Conservation (phyloP, 176 grass and related monocot genomes). For the Luzula sylvatica region DNA sequence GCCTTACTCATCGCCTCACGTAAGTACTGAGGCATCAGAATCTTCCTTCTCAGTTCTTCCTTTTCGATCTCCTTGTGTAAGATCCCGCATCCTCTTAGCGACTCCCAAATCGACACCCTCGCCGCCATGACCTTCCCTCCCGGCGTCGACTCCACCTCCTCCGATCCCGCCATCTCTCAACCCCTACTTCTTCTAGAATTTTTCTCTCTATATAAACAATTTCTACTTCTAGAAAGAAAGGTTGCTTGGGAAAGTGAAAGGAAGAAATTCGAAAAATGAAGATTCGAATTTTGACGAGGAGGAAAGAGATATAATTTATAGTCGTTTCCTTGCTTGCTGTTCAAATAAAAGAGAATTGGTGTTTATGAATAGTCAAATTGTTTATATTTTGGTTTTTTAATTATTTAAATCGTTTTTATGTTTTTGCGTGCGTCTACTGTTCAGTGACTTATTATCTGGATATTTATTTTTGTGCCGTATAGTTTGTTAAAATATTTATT, state of each 20-base stretch:
- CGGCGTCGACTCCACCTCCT: neutral
- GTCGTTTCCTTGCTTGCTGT: neutral
- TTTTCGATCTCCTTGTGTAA: slow-evolving; percentile 59
- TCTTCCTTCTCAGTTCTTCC: slow-evolving; percentile 52
- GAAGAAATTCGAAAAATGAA: neutral
- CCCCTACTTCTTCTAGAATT: neutral
- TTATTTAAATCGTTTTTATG: neutral
- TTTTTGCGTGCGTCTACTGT: slow-evolving; percentile 8
- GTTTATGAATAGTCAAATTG: neutral
- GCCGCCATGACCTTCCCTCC: slow-evolving; percentile 26
- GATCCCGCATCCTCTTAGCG: slow-evolving; percentile 55
- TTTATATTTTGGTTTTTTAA: neutral
- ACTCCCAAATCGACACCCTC: slow-evolving; percentile 86
- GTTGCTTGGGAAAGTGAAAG: neutral
- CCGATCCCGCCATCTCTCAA: slow-evolving; percentile 34
- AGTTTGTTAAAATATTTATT: neutral
- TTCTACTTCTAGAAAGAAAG: neutral
- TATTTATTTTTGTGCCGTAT: neutral
- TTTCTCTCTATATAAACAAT: too few species aligned
- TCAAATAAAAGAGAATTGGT: neutral
- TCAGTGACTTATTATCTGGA: slow-evolving; percentile 5
- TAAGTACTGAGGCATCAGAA: slow-evolving; percentile 68
- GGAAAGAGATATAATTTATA: neutral
- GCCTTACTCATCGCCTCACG: slow-evolving; percentile 42
- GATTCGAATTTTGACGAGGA: neutral